Evolutionary conservation across 768 basidiomycete species (phyloP).

Genomic region (Trametes coccinea): DNA sequence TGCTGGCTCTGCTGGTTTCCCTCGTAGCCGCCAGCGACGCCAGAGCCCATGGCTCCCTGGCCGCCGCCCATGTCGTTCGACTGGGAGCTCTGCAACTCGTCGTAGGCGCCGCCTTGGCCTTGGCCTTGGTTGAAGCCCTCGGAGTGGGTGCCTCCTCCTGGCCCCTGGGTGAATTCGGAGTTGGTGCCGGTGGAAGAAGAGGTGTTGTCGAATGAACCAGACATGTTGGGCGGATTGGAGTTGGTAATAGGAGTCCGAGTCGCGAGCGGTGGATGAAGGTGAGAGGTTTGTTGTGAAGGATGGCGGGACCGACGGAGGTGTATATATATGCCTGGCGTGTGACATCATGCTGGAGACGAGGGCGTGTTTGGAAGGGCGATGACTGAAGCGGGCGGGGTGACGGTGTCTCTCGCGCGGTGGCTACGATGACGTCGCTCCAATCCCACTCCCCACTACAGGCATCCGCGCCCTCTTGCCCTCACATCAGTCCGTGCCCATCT

Average conservation of each 20-base stretch:
- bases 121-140: conserved; percentile 24
- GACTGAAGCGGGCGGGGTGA: not conserved
- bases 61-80: conserved; percentile 29
- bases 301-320: not conserved
- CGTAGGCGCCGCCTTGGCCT: conserved; percentile 25
- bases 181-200: conserved; percentile 14
- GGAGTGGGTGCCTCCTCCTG: conserved; percentile 17
- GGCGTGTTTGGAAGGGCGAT: not conserved
- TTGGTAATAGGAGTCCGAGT: not conserved
- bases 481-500: too few relatives aligned
- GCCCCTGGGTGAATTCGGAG: conserved; percentile 20
- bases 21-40: conserved; percentile 29
- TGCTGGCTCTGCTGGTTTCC: conserved; percentile 6
- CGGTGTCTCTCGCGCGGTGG: not conserved
- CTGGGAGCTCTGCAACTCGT: conserved; percentile 21
- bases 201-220: conserved; percentile 9
- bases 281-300: not conserved
- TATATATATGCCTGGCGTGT: conserved; percentile 8
- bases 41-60: conserved; percentile 28
- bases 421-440: conserved; percentile 1
- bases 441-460: not conserved
- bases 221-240: conserved; percentile 12
- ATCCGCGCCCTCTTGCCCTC: not conserved
- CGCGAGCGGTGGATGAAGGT: not conserved
- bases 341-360: conserved; percentile 19